Evolutionary conservation across 1,284 basidiomycete genomes (phyloP), one percentile per base, ranked within the genome.

Genomic region (Ceratobasidium sp.): DNA sequence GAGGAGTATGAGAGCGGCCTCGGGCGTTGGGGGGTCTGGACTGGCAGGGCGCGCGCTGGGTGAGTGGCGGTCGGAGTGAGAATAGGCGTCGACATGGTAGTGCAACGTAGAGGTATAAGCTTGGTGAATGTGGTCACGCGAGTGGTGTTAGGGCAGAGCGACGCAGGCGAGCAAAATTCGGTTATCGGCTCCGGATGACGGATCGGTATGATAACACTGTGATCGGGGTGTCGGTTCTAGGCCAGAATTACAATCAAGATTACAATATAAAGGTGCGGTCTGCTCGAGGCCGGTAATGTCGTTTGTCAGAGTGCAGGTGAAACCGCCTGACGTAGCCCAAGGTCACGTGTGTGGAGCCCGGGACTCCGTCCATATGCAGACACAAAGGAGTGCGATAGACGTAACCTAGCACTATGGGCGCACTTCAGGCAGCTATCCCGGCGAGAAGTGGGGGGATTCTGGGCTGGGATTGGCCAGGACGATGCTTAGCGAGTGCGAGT

Each of bases 161-260:
- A 29, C 37, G 77, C 77, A 77, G 65, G 76, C 77, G 74, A 78
- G 65, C 77, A 59, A n/a, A 59, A 68, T 44, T 43, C 34, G 65
- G 29, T 29, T 49, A 56, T 4, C 57, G 57, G 70, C 57, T 73
- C 70, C 68, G 62, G 76, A 49, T 74, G 22, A 46, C 46, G 64
- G 22, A 8, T 29, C 68, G 52, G 52, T 49, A 74, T 64, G 68
- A 57, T 57, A 65, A 52, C 56, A 37, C 32, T 44, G 59, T 37
- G 67, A 62, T 76, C 67, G 64, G 49, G 40, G 44, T 46, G 54
- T 67, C 34, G 59, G 40, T 4, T 44, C 49, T 62, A 22, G 44
- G 44, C 71, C 44, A 51, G 66, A 61, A 49, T 49, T 49, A 19
- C 8, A 49, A 7, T 56, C 22, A 56, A 32, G 54, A 25, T 29